Conservation (phyloP, 345 rosid species). For the Noccaea caerulescens region DNA sequence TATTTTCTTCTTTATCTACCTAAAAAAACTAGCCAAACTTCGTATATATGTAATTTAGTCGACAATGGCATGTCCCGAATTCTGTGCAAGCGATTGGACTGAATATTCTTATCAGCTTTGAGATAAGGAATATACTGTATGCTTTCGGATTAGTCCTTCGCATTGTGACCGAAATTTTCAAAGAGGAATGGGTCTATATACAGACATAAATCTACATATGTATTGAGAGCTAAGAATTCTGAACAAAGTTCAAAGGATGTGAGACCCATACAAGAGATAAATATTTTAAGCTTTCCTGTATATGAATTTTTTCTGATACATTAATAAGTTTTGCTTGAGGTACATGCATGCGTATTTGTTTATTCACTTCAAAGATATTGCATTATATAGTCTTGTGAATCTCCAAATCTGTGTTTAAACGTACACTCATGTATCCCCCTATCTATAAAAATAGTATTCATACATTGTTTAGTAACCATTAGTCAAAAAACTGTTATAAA, state of each 20-base stretch:
- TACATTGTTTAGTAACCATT: neutral
- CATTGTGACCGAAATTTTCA: constrained; percentile 9
- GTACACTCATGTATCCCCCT: neutral
- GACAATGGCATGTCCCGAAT: constrained; percentile 26
- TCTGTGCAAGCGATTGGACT: constrained; percentile 1
- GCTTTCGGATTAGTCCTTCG: constrained; percentile 21
- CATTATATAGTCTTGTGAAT: constrained; percentile 2
- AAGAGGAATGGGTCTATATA: constrained; percentile 34
- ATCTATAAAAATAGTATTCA: neutral
- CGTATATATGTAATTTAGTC: constrained; percentile 12
- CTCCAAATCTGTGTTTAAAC: neutral
- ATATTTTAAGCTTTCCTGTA: neutral
- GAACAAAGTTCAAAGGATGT: constrained; percentile 27
- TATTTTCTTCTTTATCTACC: neutral
- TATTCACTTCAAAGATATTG: neutral
- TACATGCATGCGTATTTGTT: neutral
- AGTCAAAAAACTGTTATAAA: no score
- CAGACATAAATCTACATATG: constrained; percentile 20
- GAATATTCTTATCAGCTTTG: constrained; percentile 8
- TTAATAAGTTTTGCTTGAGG: constrained; percentile 20
- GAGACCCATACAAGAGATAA: constrained; percentile 30
- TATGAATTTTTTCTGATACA: neutral
- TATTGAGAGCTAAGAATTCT: constrained; percentile 13
- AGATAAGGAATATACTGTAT: constrained; percentile 34
- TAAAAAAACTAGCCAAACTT: neutral